Conservation (phyloP, 371 early-diverging fungal genomes). For the Apophysomyces variabilis region DNA sequence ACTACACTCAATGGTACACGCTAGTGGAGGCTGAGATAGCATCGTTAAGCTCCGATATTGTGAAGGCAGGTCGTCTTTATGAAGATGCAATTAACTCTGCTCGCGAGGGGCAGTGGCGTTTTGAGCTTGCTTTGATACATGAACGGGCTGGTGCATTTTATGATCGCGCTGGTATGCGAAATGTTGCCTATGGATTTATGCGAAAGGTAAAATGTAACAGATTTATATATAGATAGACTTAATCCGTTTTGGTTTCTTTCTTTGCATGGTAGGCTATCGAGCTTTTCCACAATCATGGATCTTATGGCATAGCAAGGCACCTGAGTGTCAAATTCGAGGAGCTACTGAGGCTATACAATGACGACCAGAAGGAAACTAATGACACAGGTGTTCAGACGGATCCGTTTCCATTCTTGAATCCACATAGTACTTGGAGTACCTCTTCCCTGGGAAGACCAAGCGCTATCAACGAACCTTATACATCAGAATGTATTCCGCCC, state of each 20-base stretch:
- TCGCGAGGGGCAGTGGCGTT: slow-evolving; percentile 35
- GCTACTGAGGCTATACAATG: slow-evolving; percentile 31
- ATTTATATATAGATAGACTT: too few relatives aligned
- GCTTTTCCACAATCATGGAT: slow-evolving; percentile 35
- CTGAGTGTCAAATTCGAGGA: slow-evolving; percentile 27
- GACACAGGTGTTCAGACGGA: slow-evolving; percentile 49
- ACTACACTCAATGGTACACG: slow-evolving; percentile 41
- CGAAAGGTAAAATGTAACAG: slow-evolving; percentile 25
- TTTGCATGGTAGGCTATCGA: slow-evolving; percentile 23
- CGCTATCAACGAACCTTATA: slow-evolving; percentile 36
- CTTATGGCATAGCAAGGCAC: slow-evolving; percentile 50
- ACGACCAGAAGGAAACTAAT: slow-evolving; percentile 32
- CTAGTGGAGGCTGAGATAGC: slow-evolving; percentile 43
- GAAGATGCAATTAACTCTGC: slow-evolving; percentile 45
- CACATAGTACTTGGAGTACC: slow-evolving; percentile 39
- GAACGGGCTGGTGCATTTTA: slow-evolving; percentile 49
- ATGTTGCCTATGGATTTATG: slow-evolving; percentile 39
- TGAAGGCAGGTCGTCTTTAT: slow-evolving; percentile 28
- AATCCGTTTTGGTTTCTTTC: too few relatives aligned
- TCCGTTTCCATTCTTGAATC: slow-evolving; percentile 44
- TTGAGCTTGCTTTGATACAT: slow-evolving; percentile 41
- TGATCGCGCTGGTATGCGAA: slow-evolving; percentile 34
- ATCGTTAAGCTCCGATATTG: slow-evolving; percentile 23
- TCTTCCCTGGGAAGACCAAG: slow-evolving; percentile 28
- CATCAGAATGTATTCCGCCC: slow-evolving; percentile 39